phyloP scores from a whole-genome alignment of 495 filamentous ascomycete genomes.

The Elasticomyces elasticus region DNA sequence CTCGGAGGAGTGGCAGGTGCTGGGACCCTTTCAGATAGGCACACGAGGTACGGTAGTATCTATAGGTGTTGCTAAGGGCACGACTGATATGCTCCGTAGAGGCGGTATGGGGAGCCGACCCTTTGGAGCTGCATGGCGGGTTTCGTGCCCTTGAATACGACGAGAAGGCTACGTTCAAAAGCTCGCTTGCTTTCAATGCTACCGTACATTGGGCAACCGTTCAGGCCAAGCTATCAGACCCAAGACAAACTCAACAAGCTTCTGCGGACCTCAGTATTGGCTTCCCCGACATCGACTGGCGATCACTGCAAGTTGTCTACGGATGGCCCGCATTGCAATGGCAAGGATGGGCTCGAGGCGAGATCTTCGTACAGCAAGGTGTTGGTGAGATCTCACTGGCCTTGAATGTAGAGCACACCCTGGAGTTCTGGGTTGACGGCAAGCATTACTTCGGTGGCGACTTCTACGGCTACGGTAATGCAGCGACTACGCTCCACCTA shows the following conservation, averaged over 20 bases:
- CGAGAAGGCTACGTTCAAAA: conserved; percentile 34
- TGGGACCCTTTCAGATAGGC: conserved; percentile 53
- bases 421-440: conserved; percentile 46
- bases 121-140: conserved; percentile 44
- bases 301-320: conserved; percentile 42
- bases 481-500: conserved; percentile 41
- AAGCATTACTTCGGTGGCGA: conserved; percentile 47
- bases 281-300: conserved; percentile 44
- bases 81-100: conserved; percentile 30
- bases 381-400: conserved; percentile 28
- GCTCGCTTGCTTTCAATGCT: conserved; percentile 43
- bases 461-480: conserved; percentile 42
- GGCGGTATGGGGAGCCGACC: conserved; percentile 51
- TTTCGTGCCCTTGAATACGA: conserved; percentile 39
- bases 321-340: conserved; percentile 53
- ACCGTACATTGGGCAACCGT: conserved; percentile 37
- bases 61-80: neutral
- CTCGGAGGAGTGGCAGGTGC: conserved; percentile 41
- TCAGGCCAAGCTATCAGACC: conserved; percentile 20
- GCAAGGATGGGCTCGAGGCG: conserved; percentile 49
- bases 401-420: conserved; percentile 36
- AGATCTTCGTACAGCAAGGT: conserved; percentile 31
- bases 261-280: conserved; percentile 32
- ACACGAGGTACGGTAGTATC: conserved; percentile 41
- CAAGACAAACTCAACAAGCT: neutral